Percentiles rank a stretch among this genome's conserved stretches.
Conservation (phyloP, 768 basidiomycete genomes). For the Calvatia gigantea region DNA sequence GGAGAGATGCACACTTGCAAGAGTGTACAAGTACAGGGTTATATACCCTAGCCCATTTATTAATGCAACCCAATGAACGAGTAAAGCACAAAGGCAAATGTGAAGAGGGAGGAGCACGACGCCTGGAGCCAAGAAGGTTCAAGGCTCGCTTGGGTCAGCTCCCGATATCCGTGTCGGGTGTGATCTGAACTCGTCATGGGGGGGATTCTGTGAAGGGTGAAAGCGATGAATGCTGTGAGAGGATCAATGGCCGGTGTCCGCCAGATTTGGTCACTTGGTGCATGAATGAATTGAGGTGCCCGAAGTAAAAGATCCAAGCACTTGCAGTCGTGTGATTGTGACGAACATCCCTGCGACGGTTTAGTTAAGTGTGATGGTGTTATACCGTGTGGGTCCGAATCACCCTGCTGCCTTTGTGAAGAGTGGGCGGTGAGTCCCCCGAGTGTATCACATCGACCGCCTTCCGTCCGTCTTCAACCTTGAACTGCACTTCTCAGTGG, state of each 20-base stretch:
- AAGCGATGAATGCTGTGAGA: not conserved
- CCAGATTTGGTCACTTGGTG: not conserved
- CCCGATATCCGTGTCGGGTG: constrained; percentile 6
- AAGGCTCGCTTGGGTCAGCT: not conserved
- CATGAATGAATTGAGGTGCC: not conserved
- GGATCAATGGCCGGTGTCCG: not conserved
- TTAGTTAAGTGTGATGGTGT: constrained; percentile 1
- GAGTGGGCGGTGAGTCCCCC: not conserved
- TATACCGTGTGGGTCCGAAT: constrained; percentile 10
- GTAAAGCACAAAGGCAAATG: not conserved
- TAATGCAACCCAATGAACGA: not conserved
- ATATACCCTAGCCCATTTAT: constrained; percentile 5
- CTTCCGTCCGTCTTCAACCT: not conserved
- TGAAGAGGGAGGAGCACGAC: constrained; percentile 1
- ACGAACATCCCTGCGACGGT: not conserved
- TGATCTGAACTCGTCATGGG: not conserved
- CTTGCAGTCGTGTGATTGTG: not conserved
- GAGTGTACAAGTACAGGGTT: not conserved
- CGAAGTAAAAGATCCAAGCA: not conserved
- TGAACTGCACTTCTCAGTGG: not conserved
- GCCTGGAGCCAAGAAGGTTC: not conserved
- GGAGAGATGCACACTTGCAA: not conserved
- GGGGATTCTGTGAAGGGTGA: constrained; percentile 10
- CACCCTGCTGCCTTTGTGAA: not conserved
- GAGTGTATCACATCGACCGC: not conserved